phyloP scores from a whole-genome alignment of 768 basidiomycete species.

The Tephrocybe sp. region DNA sequence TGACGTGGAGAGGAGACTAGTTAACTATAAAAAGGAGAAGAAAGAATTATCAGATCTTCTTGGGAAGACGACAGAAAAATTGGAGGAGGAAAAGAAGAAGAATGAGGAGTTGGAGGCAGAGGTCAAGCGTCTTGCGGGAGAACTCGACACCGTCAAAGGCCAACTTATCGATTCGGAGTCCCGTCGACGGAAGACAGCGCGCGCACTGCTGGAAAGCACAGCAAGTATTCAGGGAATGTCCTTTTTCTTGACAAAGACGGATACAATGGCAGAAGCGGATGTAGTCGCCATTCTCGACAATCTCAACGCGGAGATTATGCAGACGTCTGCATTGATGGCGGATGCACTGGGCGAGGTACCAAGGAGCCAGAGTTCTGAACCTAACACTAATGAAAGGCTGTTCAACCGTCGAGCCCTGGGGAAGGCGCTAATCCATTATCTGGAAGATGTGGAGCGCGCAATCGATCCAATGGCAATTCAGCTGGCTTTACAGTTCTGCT shows the following conservation, averaged over 20 bases:
- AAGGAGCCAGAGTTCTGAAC: constrained; percentile 2
- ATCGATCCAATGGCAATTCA: constrained; percentile 18
- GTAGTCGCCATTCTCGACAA: constrained; percentile 25
- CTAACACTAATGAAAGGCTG: not conserved
- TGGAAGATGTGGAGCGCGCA: not conserved
- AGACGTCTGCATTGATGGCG: constrained; percentile 19
- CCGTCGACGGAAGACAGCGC: constrained; percentile 17
- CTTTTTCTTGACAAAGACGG: constrained; percentile 40
- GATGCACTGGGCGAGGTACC: constrained; percentile 8
- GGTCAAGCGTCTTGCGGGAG: not conserved
- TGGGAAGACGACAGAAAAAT: not conserved
- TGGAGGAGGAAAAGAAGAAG: not conserved
- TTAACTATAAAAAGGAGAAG: constrained; percentile 11
- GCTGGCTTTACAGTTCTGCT: constrained; percentile 16
- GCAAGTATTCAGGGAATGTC: constrained; percentile 41
- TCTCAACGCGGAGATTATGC: constrained; percentile 19
- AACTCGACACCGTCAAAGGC: not conserved
- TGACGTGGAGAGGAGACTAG: constrained; percentile 3
- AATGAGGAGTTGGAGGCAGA: constrained; percentile 5
- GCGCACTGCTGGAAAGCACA: constrained; percentile 26
- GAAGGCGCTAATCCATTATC: constrained; percentile 4
- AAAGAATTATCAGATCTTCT: not conserved
- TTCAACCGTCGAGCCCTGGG: constrained; percentile 10
- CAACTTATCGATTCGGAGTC: constrained; percentile 17
- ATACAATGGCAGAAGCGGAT: constrained; percentile 41